Evolutionary conservation across 2,329 filamentous ascomycete genomes (phyloP).

Genomic region (Talaromyces sp.): DNA sequence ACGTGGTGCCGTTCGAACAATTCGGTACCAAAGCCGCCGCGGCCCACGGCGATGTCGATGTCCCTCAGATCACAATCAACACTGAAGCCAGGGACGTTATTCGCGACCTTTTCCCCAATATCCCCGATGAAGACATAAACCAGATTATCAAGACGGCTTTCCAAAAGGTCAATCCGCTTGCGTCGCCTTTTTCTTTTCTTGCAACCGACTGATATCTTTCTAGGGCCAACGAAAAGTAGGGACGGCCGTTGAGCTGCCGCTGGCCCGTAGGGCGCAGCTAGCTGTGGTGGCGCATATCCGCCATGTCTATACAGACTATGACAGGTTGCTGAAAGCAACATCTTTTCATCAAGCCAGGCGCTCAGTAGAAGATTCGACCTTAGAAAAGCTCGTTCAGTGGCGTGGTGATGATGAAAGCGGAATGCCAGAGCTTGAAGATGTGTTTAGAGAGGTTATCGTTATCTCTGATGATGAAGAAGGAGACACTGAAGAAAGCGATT

Average conservation of each 20-base stretch:
- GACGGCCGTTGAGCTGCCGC: constrained; percentile 49
- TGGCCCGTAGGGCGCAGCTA: constrained; percentile 55
- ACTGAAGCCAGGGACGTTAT: constrained; percentile 56
- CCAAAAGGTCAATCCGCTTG: constrained; percentile 45
- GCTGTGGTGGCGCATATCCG: constrained; percentile 59
- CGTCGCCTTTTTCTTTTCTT: background rate
- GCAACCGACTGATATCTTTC: constrained; percentile 20
- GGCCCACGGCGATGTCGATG: constrained; percentile 26
- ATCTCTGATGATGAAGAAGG: constrained; percentile 53
- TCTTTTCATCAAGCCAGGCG: constrained; percentile 52
- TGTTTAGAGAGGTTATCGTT: constrained; percentile 60
- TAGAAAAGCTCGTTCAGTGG: constrained; percentile 58
- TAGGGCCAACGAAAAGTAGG: constrained; percentile 55
- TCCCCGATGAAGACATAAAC: constrained; percentile 53
- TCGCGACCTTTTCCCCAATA: constrained; percentile 58
- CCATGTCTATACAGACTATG: constrained; percentile 59
- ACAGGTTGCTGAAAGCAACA: constrained; percentile 50
- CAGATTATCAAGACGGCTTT: constrained; percentile 58
- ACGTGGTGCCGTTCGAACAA: constrained; percentile 36
- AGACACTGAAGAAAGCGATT: constrained; percentile 37
- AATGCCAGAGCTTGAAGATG: constrained; percentile 53
- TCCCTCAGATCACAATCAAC: constrained; percentile 45
- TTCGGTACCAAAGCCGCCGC: constrained; percentile 22
- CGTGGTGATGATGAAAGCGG: constrained; percentile 54
- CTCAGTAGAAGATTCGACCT: constrained; percentile 50